phyloP scores from a whole-genome alignment of 768 basidiomycete species.

The Suillus sp. region DNA sequence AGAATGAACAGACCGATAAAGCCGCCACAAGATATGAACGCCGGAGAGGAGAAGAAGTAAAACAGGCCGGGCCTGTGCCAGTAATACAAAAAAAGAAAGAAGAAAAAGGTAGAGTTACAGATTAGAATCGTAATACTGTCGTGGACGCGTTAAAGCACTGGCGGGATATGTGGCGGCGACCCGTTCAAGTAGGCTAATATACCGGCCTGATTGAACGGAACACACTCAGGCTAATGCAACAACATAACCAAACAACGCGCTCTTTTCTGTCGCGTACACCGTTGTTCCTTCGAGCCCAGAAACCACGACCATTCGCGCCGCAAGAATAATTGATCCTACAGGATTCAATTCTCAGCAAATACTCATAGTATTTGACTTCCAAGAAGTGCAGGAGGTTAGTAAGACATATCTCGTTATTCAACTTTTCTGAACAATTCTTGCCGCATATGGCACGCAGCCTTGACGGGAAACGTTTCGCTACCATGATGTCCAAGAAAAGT shows the following conservation, averaged over 20 bases:
- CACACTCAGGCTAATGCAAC: neutral
- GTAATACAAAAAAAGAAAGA: conserved; percentile 13
- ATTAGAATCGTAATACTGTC: conserved; percentile 29
- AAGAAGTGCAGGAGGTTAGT: neutral
- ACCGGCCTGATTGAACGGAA: conserved; percentile 9
- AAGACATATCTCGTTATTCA: neutral
- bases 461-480: conserved; percentile 4
- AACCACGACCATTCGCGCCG: neutral
- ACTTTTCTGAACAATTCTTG: neutral
- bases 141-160: conserved; percentile 30
- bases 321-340: neutral
- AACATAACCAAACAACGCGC: conserved; percentile 31
- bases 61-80: neutral
- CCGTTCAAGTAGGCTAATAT: conserved; percentile 24
- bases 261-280: neutral
- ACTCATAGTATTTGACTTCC: neutral
- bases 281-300: neutral
- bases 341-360: neutral
- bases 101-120: conserved; percentile 18
- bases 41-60: conserved; percentile 6
- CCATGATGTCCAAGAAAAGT: neutral
- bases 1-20: conserved; percentile 7
- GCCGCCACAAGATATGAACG: conserved; percentile 7
- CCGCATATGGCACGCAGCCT: neutral
- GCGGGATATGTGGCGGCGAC: conserved; percentile 14